A percentile compares a stretch with the other conserved stretches of the same genome.
phyloP scores from a whole-genome alignment of 495 filamentous ascomycete genomes.

The Staphylotrichum tortipilum region DNA sequence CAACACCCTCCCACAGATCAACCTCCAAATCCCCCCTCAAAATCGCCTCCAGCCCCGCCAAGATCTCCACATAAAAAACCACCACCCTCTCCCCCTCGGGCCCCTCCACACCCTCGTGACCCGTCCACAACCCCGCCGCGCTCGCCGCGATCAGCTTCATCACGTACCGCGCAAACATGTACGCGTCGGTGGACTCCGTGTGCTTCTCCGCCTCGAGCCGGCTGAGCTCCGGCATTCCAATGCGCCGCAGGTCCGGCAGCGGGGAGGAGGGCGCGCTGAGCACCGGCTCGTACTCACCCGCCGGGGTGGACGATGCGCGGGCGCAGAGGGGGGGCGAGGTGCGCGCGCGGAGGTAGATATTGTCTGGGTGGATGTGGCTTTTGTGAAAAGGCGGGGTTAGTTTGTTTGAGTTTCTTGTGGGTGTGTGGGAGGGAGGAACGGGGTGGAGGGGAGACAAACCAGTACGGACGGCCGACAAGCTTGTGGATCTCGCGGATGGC shows the following conservation, averaged over 20 bases:
- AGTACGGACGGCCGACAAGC: neutral
- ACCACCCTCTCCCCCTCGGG: neutral
- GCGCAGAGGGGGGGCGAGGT: no score
- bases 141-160: neutral
- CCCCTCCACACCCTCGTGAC: neutral
- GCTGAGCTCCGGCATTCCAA: no score
- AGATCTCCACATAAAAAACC: neutral
- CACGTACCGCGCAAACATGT: neutral
- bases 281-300: no score
- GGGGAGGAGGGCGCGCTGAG: no score
- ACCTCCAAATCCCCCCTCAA: neutral
- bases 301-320: no score
- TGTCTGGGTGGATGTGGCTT: neutral
- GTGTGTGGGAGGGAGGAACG: neutral
- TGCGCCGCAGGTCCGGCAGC: no score
- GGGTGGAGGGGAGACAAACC: neutral
- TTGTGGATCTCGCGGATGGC: neutral
- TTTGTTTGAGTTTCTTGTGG: neutral
- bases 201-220: no score
- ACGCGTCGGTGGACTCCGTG: neutral
- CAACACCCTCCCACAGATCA: neutral
- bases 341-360: neutral
- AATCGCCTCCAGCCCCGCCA: neutral
- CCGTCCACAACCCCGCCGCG: neutral
- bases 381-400: neutral